These are phyloP conservation scores for Crithidia bombi DNA, from an alignment of 208 protist genomes.

Conservation along the genomic window DNA sequence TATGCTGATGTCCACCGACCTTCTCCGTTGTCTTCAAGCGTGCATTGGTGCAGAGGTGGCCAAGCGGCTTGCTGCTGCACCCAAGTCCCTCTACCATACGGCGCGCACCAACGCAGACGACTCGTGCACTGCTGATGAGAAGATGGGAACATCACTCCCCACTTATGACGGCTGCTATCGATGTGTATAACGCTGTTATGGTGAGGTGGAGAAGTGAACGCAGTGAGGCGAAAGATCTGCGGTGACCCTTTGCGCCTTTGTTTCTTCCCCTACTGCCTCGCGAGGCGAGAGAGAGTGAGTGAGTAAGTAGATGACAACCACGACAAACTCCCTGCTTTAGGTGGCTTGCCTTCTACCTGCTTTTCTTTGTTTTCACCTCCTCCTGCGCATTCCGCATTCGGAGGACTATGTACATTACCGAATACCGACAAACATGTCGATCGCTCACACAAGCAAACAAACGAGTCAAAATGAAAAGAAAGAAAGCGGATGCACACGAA, in stretches of 20 bases:
- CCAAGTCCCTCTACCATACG: constrained; percentile 2
- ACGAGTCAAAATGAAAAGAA: background rate
- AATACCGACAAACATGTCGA: background rate
- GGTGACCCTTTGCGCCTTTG: too few species aligned
- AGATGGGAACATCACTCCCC: background rate
- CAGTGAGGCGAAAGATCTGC: too few species aligned
- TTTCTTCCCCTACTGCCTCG: too few species aligned
- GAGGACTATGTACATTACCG: background rate
- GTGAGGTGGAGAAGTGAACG: background rate
- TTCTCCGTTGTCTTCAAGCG: constrained; percentile 31
- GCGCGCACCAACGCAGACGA: background rate
- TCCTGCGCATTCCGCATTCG: constrained; percentile 12
- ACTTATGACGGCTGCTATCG: too few species aligned
- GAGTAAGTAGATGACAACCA: too few species aligned
- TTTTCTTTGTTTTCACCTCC: constrained; percentile 17
- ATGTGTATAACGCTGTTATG: too few species aligned
- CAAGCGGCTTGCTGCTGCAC: constrained; percentile 3
- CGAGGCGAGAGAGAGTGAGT: too few species aligned
- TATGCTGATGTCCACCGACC: constrained; percentile 31
- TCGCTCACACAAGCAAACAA: background rate
- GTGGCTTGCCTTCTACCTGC: too few species aligned
- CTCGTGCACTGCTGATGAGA: background rate
- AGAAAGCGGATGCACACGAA: background rate
- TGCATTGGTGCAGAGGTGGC: constrained; percentile 37
- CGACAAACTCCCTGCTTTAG: too few species aligned